Percentiles rank a stretch among this genome's conserved stretches.
Evolutionary conservation across 1,284 basidiomycete species (phyloP).

Genomic region (Veloboletus limbatus): DNA sequence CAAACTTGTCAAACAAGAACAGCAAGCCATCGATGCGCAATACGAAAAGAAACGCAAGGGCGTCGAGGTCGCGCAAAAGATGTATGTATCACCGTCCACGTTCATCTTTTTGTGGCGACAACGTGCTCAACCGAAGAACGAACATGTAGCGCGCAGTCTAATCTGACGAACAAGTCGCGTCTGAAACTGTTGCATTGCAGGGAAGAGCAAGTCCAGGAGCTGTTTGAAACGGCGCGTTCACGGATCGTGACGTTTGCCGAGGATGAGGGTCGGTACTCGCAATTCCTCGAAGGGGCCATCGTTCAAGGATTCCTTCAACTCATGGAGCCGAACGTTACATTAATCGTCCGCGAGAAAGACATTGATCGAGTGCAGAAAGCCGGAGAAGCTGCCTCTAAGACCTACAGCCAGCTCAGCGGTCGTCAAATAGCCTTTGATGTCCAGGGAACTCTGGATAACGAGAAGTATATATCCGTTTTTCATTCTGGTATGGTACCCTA

Average conservation of each 20-base stretch:
- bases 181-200: slow-evolving; percentile 88
- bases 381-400: slow-evolving; percentile 56
- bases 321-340: slow-evolving; percentile 65
- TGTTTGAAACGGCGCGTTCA: slow-evolving; percentile 78
- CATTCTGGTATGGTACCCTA: neutral
- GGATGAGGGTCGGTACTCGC: slow-evolving; percentile 70
- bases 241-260: slow-evolving; percentile 63
- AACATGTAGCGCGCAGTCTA: slow-evolving; percentile 81
- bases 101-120: neutral
- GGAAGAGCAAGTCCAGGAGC: slow-evolving; percentile 88
- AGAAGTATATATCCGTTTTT: slow-evolving; percentile 50
- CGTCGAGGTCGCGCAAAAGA: slow-evolving; percentile 90
- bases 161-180: slow-evolving; percentile 93
- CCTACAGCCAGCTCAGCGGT: slow-evolving; percentile 78
- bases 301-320: slow-evolving; percentile 74
- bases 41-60: slow-evolving; percentile 95
- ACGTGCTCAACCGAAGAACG: neutral
- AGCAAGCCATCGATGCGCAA: slow-evolving; percentile 85
- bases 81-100: slow-evolving; percentile 51
- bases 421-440: slow-evolving; percentile 62
- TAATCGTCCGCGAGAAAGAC: slow-evolving; percentile 67
- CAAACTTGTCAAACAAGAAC: slow-evolving; percentile 93
- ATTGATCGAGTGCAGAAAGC: slow-evolving; percentile 55
- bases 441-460: slow-evolving; percentile 66
- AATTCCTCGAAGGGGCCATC: slow-evolving; percentile 79